Percentiles rank a stretch among this genome's conserved stretches.
Evolutionary conservation across 768 basidiomycete species (phyloP).

Genomic region (Suillus bovinus): DNA sequence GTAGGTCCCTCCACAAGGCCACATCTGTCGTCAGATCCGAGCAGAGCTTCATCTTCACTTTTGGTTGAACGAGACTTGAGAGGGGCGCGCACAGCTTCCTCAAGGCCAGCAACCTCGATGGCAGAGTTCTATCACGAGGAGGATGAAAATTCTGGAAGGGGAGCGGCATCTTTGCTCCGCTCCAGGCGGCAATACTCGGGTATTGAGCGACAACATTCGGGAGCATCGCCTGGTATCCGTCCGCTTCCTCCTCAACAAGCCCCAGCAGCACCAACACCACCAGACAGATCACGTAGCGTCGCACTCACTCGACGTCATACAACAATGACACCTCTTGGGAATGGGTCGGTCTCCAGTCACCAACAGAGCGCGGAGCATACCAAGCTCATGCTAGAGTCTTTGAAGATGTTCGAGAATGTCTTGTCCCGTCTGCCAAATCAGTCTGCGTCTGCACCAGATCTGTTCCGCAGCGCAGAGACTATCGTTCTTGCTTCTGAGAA

Average conservation of each 20-base stretch:
- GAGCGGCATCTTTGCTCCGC: slow-evolving; percentile 17
- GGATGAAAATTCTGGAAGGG: slow-evolving; percentile 12
- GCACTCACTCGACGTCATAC: slow-evolving; percentile 16
- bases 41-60: slow-evolving; percentile 18
- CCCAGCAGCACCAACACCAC: slow-evolving; percentile 15
- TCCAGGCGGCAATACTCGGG: slow-evolving; percentile 23
- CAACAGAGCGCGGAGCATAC: slow-evolving; percentile 55
- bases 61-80: slow-evolving; percentile 22
- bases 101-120: slow-evolving; percentile 58
- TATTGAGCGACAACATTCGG: slow-evolving; percentile 17
- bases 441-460: slow-evolving; percentile 48
- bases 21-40: slow-evolving; percentile 28
- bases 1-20: slow-evolving; percentile 21
- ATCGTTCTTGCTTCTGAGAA: slow-evolving; percentile 68
- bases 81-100: slow-evolving; percentile 19
- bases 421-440: slow-evolving; percentile 54
- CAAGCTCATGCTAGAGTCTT: slow-evolving; percentile 67
- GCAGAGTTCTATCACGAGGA: slow-evolving; percentile 43
- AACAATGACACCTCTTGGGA: slow-evolving; percentile 20
- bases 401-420: slow-evolving; percentile 69
- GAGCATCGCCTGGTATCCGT: slow-evolving; percentile 17
- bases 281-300: slow-evolving; percentile 16
- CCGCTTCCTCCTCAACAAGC: slow-evolving; percentile 17
- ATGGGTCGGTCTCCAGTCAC: slow-evolving; percentile 15
- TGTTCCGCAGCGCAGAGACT: slow-evolving; percentile 60